Base-by-base conservation (phyloP, 2,329 filamentous ascomycete species). In the Talaromyces verruculosus region DNA sequence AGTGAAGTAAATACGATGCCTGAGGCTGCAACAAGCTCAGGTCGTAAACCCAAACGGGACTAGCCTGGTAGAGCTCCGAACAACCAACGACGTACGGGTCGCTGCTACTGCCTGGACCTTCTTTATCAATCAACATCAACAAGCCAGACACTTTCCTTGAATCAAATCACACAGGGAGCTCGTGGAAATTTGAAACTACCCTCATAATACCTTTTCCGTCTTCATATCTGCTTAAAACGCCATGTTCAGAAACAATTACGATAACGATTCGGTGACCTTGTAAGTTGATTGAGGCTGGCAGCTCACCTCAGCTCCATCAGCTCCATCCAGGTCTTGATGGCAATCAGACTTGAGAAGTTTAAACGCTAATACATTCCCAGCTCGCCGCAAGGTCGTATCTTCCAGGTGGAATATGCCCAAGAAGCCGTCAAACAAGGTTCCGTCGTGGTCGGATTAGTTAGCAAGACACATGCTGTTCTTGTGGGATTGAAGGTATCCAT, bases 181-280 rank as follows among this genome's bases (percentile, higher is more conserved):
- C 7, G 6, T 13, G 15, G 33, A 60, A 60, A 10, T 7, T 3
- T 5, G 4, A 10, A 60, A 13, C 3, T 5, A 11, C 53, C 39
- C n/a, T 19, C 28, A 28, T 43, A 43, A 30, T 33, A 11, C 8
- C 13, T 19, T 8, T 30, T 2, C 13, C 11, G 4, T 10, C 15
- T 30, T 30, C 15, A 43, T 39, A 11, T 30, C 35, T 3, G 15
- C 7, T 37, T 60, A 15, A 64, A 35, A 47, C 39, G 89, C 76
- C 76, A 98, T 99, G 95, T 99, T 99, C 84, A 88, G 95, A 83
- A 99, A 99, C 87, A 98, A 98, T 83, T 99, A 99, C 87, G 95
- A 99, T 85, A 99, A 99, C 88, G 95, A 99, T 83, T 96, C 94
- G 70, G 93, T 98, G 83, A 99, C 95, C 83, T 99, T 98, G 93